These are phyloP conservation scores for Magnusiomyces paraingens DNA, from an alignment of 1,139 yeast genomes.

Conservation along the genomic window DNA sequence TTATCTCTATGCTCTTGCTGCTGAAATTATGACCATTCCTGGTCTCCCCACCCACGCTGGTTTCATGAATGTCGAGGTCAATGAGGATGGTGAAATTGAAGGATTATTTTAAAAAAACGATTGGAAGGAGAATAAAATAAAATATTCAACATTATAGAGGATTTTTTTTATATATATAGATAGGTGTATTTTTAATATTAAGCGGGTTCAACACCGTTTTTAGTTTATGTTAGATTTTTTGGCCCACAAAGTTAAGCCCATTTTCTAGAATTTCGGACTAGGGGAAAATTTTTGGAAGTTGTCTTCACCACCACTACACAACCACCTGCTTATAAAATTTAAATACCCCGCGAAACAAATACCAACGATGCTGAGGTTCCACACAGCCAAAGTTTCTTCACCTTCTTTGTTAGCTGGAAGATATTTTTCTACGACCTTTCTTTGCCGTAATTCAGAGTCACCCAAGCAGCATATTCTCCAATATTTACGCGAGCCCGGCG, in stretches of 20 bases:
- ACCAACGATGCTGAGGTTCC: too few relatives aligned
- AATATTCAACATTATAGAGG: neutral
- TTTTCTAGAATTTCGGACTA: too few relatives aligned
- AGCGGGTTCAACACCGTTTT: neutral
- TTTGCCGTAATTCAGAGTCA: neutral
- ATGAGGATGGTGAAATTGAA: constrained; percentile 87
- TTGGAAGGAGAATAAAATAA: neutral
- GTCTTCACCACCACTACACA: too few relatives aligned
- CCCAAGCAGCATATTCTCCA: neutral
- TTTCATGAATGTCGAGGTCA: constrained; percentile 93
- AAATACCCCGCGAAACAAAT: too few relatives aligned
- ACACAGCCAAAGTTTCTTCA: too few relatives aligned
- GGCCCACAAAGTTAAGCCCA: too few relatives aligned
- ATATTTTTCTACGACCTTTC: too few relatives aligned
- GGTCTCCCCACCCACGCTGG: constrained; percentile 97
- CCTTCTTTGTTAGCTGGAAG: too few relatives aligned
- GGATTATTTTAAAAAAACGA: constrained; percentile 64
- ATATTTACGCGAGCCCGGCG: neutral
- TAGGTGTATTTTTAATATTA: neutral
- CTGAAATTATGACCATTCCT: constrained; percentile 95
- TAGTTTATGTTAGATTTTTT: neutral
- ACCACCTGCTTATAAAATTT: too few relatives aligned
- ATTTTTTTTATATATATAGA: neutral
- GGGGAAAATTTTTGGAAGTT: too few relatives aligned
- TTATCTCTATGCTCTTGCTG: constrained; percentile 91